Evolutionary conservation across 2,329 filamentous ascomycete genomes (phyloP).

Genomic region (Verticillium nonalfalfae): DNA sequence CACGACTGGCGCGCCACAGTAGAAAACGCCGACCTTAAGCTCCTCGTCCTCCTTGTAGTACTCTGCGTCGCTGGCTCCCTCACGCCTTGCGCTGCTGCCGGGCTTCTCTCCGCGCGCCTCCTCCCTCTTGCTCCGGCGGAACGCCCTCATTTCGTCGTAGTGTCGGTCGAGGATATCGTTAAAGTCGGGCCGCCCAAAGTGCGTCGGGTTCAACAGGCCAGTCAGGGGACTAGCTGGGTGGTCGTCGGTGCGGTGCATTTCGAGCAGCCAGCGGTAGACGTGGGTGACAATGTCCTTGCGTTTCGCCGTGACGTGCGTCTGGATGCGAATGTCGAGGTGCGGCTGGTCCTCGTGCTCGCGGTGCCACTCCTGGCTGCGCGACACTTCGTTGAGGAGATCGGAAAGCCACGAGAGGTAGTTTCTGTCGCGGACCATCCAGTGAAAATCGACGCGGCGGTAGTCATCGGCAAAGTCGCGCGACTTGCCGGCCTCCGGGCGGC

Average conservation of each 20-base stretch:
- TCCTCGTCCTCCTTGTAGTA: constrained; percentile 20
- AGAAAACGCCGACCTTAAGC: constrained; percentile 48
- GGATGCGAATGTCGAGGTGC: constrained; percentile 46
- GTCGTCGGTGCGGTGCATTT: constrained; percentile 45
- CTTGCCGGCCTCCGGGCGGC: constrained; percentile 8
- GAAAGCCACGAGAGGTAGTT: constrained; percentile 53
- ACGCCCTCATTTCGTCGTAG: constrained; percentile 43
- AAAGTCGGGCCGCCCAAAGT: constrained; percentile 50
- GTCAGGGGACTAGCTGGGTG: constrained; percentile 47
- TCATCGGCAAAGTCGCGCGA: constrained; percentile 22
- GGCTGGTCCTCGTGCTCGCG: constrained; percentile 25
- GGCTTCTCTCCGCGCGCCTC: constrained; percentile 5
- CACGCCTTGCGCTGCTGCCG: constrained; percentile 1
- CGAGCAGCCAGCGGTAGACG: constrained; percentile 49
- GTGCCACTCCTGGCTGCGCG: constrained; percentile 27
- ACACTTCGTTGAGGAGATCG: constrained; percentile 44
- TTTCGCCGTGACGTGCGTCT: constrained; percentile 51
- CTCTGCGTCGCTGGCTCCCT: neutral
- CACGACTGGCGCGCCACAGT: constrained; percentile 49
- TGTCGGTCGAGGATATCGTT: constrained; percentile 44
- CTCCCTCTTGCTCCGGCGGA: constrained; percentile 16
- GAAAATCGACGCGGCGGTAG: constrained; percentile 49
- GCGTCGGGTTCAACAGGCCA: constrained; percentile 44
- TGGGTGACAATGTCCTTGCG: constrained; percentile 45
- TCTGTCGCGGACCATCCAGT: constrained; percentile 53